These are phyloP conservation scores for Colletotrichum sp. DNA, from an alignment of 2,329 filamentous ascomycete genomes.

Conservation along the genomic window DNA sequence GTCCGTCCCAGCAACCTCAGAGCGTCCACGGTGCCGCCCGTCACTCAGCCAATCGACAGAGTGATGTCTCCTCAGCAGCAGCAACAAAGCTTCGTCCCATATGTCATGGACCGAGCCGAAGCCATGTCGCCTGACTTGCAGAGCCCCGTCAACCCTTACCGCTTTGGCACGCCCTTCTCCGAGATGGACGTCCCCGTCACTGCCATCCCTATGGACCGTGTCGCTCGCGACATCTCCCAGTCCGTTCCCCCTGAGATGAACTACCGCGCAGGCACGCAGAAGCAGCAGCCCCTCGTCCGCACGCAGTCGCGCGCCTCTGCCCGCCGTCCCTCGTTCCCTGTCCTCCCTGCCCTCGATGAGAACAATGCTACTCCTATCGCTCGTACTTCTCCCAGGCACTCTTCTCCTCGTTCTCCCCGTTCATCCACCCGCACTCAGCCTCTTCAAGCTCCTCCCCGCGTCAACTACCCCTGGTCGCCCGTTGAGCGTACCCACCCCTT, in stretches of 20 bases:
- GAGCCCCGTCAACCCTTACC: constrained; percentile 69
- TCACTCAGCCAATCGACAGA: constrained; percentile 28
- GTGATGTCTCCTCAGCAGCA: constrained; percentile 16
- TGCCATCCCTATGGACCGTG: constrained; percentile 70
- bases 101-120: constrained; percentile 57
- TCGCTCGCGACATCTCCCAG: constrained; percentile 81
- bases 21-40: constrained; percentile 32
- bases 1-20: constrained; percentile 30
- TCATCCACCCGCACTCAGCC: constrained; percentile 32
- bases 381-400: constrained; percentile 37
- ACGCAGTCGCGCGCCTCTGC: constrained; percentile 61
- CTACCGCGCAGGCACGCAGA: constrained; percentile 58
- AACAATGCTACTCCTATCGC: constrained; percentile 52
- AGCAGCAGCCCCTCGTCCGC: constrained; percentile 41
- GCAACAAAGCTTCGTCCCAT: constrained; percentile 46
- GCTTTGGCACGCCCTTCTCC: constrained; percentile 85
- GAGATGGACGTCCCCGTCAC: constrained; percentile 90
- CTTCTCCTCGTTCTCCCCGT: constrained; percentile 38
- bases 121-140: constrained; percentile 61
- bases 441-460: constrained; percentile 58
- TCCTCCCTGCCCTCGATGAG: constrained; percentile 74
- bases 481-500: constrained; percentile 46
- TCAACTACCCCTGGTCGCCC: constrained; percentile 62
- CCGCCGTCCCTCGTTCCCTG: constrained; percentile 71
- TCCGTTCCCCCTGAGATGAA: constrained; percentile 95